Base-by-base conservation (phyloP, 2,329 filamentous ascomycete genomes). In the Fusarium sp. region DNA sequence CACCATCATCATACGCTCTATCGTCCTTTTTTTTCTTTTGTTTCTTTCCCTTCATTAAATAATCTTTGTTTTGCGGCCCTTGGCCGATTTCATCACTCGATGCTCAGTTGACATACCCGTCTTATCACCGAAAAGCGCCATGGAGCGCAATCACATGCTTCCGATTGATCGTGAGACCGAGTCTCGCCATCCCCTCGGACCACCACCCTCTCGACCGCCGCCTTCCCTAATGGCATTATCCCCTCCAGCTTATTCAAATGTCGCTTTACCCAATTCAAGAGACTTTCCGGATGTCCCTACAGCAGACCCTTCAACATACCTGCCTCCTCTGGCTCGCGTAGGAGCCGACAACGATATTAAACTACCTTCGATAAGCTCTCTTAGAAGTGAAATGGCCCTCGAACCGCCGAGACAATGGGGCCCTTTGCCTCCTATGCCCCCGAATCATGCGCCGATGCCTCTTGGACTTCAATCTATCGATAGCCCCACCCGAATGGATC, bases 141-240 rank as follows among this genome's bases (percentile, higher is more conserved):
- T 82, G 78, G 81, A 81, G 72, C 77, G 78, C 66, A 80, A 80
- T 83, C 83, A 83, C 81, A 83, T 84, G 82, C 78, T 82, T 66
- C 72, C 66, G 63, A 55, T 65, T 55, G 71, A 73, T 62, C 67
- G 62, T 57, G 71, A 75, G 67, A 57, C 71, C 54, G 61, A 64
- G 57, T 65, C 65, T 67, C 68, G 64, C 64, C 71, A 74, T 72
- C 47, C 65, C 64, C 67, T 72, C 68, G 73, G 72, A 67, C 74
- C 74, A 53, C 72, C 73, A 49, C 75, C 73, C 56, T 62, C 73
- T 44, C 71, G 72, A 57, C 72, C 73, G 13, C 53, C 70, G 38
- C 67, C 67, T 11, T 66, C 71, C 12, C 52, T 73, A 33, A 72
- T 74, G 71, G 53, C 67, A 18, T 60, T 73, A 57, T 70, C 72